Conservation (phyloP, 1,284 basidiomycete genomes). For the Ceratobasidium sp. region DNA sequence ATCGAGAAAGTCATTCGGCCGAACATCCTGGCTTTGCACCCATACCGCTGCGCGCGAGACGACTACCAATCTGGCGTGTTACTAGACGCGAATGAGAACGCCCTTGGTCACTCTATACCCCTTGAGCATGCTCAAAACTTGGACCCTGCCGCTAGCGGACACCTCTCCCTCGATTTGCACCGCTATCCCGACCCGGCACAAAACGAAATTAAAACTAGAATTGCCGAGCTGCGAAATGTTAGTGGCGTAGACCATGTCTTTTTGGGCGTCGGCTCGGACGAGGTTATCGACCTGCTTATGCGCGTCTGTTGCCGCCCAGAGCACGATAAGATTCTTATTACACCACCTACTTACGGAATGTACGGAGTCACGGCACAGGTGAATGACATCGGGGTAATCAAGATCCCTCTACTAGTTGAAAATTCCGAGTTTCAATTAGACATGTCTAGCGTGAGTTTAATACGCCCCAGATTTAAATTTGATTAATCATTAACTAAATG, state of each 20-base stretch:
- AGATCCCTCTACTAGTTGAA: conserved; percentile 82
- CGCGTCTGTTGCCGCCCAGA: conserved; percentile 89
- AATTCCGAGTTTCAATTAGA: conserved; percentile 82
- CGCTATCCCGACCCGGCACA: conserved; percentile 91
- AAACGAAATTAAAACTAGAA: conserved; percentile 80
- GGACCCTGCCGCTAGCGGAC: conserved; percentile 19
- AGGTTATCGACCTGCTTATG: conserved; percentile 96
- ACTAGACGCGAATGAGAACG: conserved; percentile 99
- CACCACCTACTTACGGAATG: conserved; percentile 99
- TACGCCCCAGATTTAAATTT: background rate
- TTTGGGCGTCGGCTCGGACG: conserved; percentile 96
- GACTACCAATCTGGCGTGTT: conserved; percentile 95
- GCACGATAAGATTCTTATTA: conserved; percentile 84
- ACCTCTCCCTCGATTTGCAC: conserved; percentile 72
- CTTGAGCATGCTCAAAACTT: conserved; percentile 42
- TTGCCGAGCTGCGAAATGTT: conserved; percentile 79
- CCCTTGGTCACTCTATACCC: conserved; percentile 88
- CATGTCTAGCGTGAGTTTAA: conserved; percentile 75
- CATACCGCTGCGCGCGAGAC: conserved; percentile 96
- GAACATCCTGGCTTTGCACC: conserved; percentile 92
- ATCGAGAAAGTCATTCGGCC: conserved; percentile 89
- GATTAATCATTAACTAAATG: background rate
- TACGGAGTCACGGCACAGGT: conserved; percentile 95
- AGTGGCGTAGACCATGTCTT: conserved; percentile 83
- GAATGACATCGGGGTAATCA: conserved; percentile 90